These are phyloP conservation scores for Orychophragmus violaceus DNA, from an alignment of 345 rosid species.

Conservation along the genomic window DNA sequence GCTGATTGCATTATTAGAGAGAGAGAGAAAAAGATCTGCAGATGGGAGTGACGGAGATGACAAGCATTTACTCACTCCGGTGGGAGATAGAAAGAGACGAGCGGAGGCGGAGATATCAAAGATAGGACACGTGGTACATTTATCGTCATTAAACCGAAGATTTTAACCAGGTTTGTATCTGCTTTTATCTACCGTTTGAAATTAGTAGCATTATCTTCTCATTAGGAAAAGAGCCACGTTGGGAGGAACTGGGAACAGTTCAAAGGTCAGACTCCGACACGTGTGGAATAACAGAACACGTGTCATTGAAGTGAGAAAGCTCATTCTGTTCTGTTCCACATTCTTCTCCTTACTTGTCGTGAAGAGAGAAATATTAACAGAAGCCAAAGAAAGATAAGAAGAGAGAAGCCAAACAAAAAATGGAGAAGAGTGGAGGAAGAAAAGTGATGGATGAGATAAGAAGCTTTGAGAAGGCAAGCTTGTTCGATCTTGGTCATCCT, in stretches of 20 bases:
- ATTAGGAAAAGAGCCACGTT: conserved; percentile 10
- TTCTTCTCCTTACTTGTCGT: conserved; percentile 16
- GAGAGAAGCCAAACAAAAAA: background rate
- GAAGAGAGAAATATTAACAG: background rate
- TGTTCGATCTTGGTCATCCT: conserved; percentile 90
- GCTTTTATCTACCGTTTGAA: background rate
- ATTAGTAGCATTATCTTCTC: background rate
- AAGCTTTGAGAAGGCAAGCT: conserved; percentile 51
- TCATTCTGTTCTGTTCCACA: conserved; percentile 14
- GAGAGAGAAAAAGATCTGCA: background rate
- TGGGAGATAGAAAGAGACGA: background rate
- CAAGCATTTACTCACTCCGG: background rate
- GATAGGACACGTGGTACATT: conserved; percentile 33
- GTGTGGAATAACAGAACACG: conserved; percentile 21
- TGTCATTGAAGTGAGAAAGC: conserved; percentile 9
- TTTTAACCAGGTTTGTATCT: background rate
- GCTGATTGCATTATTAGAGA: conserved; percentile 57
- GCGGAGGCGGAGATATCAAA: conserved; percentile 50
- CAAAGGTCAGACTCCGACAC: conserved; percentile 25
- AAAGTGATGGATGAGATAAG: conserved; percentile 45
- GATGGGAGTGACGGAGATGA: conserved; percentile 27
- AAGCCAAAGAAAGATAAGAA: conserved; percentile 5
- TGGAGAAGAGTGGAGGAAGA: conserved; percentile 32
- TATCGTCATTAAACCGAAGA: conserved; percentile 9
- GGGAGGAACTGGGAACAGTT: conserved; percentile 6